phyloP scores from a whole-genome alignment of 1,284 basidiomycete genomes.

The Microbotryum violaceum region DNA sequence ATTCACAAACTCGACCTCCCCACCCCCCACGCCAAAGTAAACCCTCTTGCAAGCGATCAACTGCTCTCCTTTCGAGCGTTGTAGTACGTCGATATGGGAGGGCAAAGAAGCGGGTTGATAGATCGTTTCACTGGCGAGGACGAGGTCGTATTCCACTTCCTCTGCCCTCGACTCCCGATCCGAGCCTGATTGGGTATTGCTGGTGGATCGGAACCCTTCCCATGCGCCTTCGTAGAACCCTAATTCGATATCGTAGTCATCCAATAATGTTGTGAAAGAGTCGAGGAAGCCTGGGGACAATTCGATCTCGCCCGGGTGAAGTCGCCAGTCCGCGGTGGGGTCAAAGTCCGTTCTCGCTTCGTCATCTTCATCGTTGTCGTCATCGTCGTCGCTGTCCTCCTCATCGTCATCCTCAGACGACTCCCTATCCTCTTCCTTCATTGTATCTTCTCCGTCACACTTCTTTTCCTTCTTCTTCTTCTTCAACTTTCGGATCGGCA shows the following conservation, averaged over 20 bases:
- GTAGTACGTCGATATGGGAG: no score
- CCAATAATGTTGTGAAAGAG: slow-evolving; percentile 58
- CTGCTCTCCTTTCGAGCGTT: slow-evolving; percentile 8
- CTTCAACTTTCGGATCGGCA: no score
- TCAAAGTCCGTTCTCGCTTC: no score
- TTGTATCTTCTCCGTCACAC: not conserved
- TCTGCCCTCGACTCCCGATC: slow-evolving; percentile 46
- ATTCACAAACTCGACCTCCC: slow-evolving; percentile 63
- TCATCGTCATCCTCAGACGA: no score
- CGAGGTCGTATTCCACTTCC: slow-evolving; percentile 53
- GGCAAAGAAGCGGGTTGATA: not conserved
- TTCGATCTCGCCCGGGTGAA: slow-evolving; percentile 50
- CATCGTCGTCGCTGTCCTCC: no score
- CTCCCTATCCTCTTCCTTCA: not conserved
- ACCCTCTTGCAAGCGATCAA: slow-evolving; percentile 81
- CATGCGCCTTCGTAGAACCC: slow-evolving; percentile 78
- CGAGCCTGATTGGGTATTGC: slow-evolving; percentile 43
- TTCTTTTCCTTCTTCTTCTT: no score
- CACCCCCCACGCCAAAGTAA: slow-evolving; percentile 95
- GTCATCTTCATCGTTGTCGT: no score
- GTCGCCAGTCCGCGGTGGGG: slow-evolving; percentile 10
- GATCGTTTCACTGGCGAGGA: slow-evolving; percentile 66
- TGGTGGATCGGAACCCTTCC: slow-evolving; percentile 39
- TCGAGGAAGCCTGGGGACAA: slow-evolving; percentile 56
- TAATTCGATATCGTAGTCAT: slow-evolving; percentile 52